Percentiles rank a stretch among this genome's conserved stretches.
Conservation (phyloP, 208 protist genomes). For the Wallacemonas collosoma region DNA sequence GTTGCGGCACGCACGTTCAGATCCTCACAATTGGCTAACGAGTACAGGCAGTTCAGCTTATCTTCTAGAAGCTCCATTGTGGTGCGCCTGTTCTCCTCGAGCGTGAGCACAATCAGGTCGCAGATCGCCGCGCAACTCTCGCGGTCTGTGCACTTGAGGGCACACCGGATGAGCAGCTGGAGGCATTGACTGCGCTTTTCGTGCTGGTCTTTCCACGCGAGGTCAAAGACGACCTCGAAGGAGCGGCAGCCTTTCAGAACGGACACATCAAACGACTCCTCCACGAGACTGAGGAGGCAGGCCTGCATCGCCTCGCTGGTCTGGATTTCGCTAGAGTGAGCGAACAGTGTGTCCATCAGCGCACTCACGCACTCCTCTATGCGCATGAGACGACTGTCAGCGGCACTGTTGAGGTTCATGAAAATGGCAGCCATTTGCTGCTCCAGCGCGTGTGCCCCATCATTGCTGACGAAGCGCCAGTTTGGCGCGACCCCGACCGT, state of each 20-base stretch:
- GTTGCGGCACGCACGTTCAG: conserved; percentile 46
- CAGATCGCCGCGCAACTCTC: conserved; percentile 50
- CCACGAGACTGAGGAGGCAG: conserved; percentile 60
- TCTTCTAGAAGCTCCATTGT: conserved; percentile 69
- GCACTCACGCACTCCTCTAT: conserved; percentile 75
- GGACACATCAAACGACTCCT: conserved; percentile 62
- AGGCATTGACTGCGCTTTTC: conserved; percentile 75
- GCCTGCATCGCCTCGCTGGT: conserved; percentile 54
- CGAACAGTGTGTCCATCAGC: conserved; percentile 73
- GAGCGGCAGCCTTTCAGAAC: conserved; percentile 69
- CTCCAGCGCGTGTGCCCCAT: conserved; percentile 60
- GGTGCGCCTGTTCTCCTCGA: conserved; percentile 78
- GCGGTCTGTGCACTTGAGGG: conserved; percentile 38
- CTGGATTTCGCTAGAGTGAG: conserved; percentile 63
- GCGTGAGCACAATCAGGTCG: conserved; percentile 45
- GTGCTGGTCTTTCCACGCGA: conserved; percentile 77
- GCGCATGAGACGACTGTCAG: conserved; percentile 49
- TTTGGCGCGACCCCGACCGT: neutral
- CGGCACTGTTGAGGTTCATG: conserved; percentile 64
- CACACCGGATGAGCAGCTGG: conserved; percentile 55
- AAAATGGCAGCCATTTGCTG: conserved; percentile 79
- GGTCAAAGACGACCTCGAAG: conserved; percentile 79
- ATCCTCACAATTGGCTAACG: conserved; percentile 24
- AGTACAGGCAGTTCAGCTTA: conserved; percentile 38
- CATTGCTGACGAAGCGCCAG: conserved; percentile 20